These are phyloP conservation scores for Alternaria arborescens DNA, from an alignment of 2,329 filamentous ascomycete species.

Conservation along the genomic window DNA sequence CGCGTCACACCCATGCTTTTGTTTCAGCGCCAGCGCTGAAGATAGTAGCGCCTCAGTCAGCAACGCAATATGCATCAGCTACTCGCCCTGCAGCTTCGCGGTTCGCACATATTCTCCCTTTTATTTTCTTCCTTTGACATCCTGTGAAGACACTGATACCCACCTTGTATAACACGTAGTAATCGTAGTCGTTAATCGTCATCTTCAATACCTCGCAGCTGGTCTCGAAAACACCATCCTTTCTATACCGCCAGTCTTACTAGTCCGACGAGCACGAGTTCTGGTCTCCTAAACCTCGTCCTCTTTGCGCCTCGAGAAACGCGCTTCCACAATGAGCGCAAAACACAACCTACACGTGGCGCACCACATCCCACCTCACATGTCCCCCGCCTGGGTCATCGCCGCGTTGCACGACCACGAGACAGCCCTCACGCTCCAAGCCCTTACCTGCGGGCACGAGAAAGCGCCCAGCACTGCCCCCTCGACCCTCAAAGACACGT, in stretches of 20 bases:
- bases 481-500: slow-evolving; percentile 43
- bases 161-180: background rate
- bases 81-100: slow-evolving; percentile 7
- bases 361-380: slow-evolving; percentile 38
- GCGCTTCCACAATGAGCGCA: slow-evolving; percentile 29
- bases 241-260: background rate
- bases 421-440: slow-evolving; percentile 45
- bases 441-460: slow-evolving; percentile 41
- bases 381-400: slow-evolving; percentile 37
- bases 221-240: background rate
- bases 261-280: background rate
- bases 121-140: background rate
- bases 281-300: no score
- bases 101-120: background rate
- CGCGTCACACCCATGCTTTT: slow-evolving; percentile 7
- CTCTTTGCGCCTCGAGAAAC: background rate
- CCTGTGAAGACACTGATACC: background rate
- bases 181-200: slow-evolving; percentile 16
- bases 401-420: slow-evolving; percentile 47
- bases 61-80: slow-evolving; percentile 19
- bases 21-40: slow-evolving; percentile 9
- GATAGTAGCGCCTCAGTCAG: slow-evolving; percentile 16
- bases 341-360: slow-evolving; percentile 46
- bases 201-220: background rate
- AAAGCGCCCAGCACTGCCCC: slow-evolving; percentile 35